phyloP scores from a whole-genome alignment of 768 basidiomycete genomes.

The Auriscalpium orientale region DNA sequence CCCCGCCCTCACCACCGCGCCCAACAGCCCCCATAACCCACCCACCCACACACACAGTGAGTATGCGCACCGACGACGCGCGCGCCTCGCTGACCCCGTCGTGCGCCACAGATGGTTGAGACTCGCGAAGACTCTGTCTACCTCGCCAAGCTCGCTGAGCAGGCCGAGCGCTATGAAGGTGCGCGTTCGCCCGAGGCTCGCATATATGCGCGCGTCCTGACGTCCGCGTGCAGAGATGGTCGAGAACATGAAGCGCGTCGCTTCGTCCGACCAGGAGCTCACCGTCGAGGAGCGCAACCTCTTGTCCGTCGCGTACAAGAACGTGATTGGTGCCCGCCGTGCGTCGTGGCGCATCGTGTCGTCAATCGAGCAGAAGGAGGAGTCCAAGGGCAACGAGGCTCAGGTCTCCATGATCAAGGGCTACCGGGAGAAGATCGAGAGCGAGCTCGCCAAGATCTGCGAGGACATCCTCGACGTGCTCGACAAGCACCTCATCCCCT shows the following conservation, averaged over 20 bases:
- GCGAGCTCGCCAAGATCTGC: constrained; percentile 95
- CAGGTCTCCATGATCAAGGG: constrained; percentile 97
- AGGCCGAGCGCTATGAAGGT: constrained; percentile 99
- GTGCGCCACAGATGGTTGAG: constrained; percentile 57
- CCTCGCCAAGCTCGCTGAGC: constrained; percentile 99
- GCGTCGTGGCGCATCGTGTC: constrained; percentile 98
- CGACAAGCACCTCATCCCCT: constrained; percentile 96
- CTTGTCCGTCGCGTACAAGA: constrained; percentile 98
- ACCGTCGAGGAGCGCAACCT: constrained; percentile 98
- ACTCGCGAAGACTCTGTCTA: constrained; percentile 96
- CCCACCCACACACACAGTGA: constrained; percentile 15
- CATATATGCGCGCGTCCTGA: constrained; percentile 10
- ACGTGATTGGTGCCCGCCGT: constrained; percentile 96
- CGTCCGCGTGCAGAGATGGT: constrained; percentile 71
- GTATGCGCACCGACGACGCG: not conserved
- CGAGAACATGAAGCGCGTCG: constrained; percentile 98
- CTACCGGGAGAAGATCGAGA: constrained; percentile 97
- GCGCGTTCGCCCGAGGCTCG: constrained; percentile 15
- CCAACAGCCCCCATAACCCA: constrained; percentile 12
- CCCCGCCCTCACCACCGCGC: constrained; percentile 10
- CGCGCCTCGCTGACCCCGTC: constrained; percentile 1
- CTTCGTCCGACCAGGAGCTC: constrained; percentile 95
- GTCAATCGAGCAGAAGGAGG: constrained; percentile 98
- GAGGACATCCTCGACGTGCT: constrained; percentile 97
- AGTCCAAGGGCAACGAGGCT: constrained; percentile 94